phyloP scores from a whole-genome alignment of 805 yeast species.

The Candida silvicultrix region DNA sequence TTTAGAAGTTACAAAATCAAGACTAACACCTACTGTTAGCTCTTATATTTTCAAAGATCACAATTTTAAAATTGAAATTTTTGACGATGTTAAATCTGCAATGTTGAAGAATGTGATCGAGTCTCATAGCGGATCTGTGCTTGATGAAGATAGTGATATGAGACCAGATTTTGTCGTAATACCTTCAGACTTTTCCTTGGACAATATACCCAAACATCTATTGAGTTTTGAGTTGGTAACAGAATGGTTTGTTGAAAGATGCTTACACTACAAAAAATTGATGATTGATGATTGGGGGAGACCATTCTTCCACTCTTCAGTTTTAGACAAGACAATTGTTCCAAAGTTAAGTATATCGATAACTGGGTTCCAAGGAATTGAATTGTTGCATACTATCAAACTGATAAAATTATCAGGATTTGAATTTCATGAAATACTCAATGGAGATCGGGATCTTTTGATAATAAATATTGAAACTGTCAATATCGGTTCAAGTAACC shows the following conservation, averaged over 20 bases:
- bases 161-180: conserved; percentile 11
- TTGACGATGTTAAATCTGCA: conserved; percentile 28
- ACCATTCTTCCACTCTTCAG: conserved; percentile 28
- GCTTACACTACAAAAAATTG: conserved; percentile 48
- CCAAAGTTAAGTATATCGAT: conserved; percentile 33
- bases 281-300: conserved; percentile 57
- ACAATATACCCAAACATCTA: conserved; percentile 7
- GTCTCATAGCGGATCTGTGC: conserved; percentile 37
- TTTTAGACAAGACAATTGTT: conserved; percentile 10
- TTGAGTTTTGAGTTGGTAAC: conserved; percentile 38
- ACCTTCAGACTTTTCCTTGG: conserved; percentile 15
- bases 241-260: conserved; percentile 78
- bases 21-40: not conserved
- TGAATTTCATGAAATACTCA: conserved; percentile 40
- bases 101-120: conserved; percentile 36
- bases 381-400: conserved; percentile 62
- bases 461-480: conserved; percentile 45
- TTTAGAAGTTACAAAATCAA: not conserved
- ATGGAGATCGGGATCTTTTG: conserved; percentile 46
- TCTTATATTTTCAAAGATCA: conserved; percentile 32
- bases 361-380: conserved; percentile 76
- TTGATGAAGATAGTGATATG: conserved; percentile 1
- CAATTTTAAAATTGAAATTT: conserved; percentile 38
- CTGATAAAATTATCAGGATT: conserved; percentile 52
- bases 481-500: conserved; percentile 29